phyloP scores from a whole-genome alignment of 331 rosid genomes.

The Quercus lobata region DNA sequence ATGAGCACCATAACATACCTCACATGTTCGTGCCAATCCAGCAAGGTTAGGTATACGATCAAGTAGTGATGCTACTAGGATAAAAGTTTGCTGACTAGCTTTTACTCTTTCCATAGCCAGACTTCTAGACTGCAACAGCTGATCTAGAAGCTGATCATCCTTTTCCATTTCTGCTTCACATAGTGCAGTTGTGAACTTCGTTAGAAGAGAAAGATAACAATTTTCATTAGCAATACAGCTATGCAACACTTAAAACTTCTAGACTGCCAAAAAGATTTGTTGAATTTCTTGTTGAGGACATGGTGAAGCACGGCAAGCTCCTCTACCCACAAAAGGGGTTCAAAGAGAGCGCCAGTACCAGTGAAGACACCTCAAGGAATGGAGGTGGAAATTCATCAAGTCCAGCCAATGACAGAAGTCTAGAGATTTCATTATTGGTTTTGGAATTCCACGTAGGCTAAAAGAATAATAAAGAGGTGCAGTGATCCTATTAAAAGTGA shows the following conservation, averaged over 20 bases:
- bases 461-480: too few relatives aligned
- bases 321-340: too few relatives aligned
- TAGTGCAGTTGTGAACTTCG: background rate
- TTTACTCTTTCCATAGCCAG: constrained; percentile 47
- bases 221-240: background rate
- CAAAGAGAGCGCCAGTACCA: too few relatives aligned
- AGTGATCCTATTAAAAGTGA: too few relatives aligned
- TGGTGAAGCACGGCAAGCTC: too few relatives aligned
- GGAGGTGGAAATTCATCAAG: too few relatives aligned
- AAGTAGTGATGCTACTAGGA: constrained; percentile 84
- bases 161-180: constrained; percentile 40
- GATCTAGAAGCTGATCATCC: constrained; percentile 86
- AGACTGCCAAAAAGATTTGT: too few relatives aligned
- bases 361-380: too few relatives aligned
- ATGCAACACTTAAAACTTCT: background rate
- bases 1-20: constrained; percentile 39
- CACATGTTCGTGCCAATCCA: constrained; percentile 94
- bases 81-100: constrained; percentile 58
- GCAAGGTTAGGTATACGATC: constrained; percentile 99
- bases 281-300: too few relatives aligned
- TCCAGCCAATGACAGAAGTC: too few relatives aligned
- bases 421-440: too few relatives aligned
- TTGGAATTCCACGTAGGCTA: too few relatives aligned
- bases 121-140: constrained; percentile 65
- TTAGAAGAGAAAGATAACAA: background rate